These are phyloP conservation scores for Trypanosomatidae sp. DNA, from an alignment of 208 protist genomes.

Conservation along the genomic window DNA sequence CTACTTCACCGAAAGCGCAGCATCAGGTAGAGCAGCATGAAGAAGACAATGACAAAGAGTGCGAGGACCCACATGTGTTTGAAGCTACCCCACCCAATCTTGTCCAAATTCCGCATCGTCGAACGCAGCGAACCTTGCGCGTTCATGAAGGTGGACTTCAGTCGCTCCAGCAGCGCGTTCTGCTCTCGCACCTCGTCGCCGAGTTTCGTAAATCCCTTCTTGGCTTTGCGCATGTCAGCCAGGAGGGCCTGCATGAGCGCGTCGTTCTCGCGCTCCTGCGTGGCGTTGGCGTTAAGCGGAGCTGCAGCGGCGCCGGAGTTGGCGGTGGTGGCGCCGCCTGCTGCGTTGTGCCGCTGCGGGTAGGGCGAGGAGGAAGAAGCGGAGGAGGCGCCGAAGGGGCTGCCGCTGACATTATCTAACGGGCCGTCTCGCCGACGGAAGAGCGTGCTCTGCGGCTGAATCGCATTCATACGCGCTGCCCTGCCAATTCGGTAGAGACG, in stretches of 20 bases:
- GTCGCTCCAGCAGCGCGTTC: constrained; percentile 59
- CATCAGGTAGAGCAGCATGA: constrained; percentile 80
- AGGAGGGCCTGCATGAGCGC: constrained; percentile 67
- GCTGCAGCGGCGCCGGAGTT: too few species aligned
- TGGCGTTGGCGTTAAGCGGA: constrained; percentile 7
- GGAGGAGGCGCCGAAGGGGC: background rate
- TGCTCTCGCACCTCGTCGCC: constrained; percentile 71
- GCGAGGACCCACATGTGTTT: constrained; percentile 86
- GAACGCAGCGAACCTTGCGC: constrained; percentile 35
- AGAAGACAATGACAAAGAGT: constrained; percentile 74
- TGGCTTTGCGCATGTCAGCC: constrained; percentile 52
- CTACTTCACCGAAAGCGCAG: constrained; percentile 54
- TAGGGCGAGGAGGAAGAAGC: constrained; percentile 2
- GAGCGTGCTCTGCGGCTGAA: constrained; percentile 67
- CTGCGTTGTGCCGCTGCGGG: background rate
- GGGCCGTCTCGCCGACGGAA: constrained; percentile 44
- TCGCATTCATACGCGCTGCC: too few species aligned
- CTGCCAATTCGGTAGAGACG: background rate
- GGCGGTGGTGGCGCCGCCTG: too few species aligned
- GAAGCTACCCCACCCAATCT: constrained; percentile 35
- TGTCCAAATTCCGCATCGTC: constrained; percentile 64
- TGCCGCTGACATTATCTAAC: background rate
- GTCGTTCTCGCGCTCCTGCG: constrained; percentile 73
- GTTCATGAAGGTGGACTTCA: constrained; percentile 38
- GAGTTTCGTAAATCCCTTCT: constrained; percentile 45